Conservation (phyloP, 768 basidiomycete genomes). For the Lactarius deliciosus region DNA sequence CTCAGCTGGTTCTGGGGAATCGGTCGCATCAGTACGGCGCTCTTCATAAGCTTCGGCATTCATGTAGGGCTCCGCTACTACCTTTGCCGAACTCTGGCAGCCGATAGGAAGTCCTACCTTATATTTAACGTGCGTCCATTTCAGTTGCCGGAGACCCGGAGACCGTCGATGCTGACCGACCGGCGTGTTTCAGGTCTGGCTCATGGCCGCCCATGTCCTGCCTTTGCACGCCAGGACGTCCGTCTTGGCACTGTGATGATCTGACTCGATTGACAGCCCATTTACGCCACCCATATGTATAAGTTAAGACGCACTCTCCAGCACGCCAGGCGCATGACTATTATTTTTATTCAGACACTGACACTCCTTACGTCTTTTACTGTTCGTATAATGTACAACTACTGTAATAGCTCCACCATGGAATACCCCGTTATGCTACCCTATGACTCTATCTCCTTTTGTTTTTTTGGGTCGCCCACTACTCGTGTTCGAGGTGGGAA, state of each 20-base stretch:
- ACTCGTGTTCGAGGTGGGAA: neutral
- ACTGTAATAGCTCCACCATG: neutral
- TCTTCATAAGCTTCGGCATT: slow-evolving; percentile 27
- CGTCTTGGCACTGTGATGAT: slow-evolving; percentile 25
- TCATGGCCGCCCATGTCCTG: slow-evolving; percentile 28
- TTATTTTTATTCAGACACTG: slow-evolving; percentile 14
- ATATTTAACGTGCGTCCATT: slow-evolving; percentile 32
- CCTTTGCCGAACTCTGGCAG: slow-evolving; percentile 19
- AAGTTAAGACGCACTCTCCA: slow-evolving; percentile 7
- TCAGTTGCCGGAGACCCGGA: neutral
- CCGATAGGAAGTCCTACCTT: slow-evolving; percentile 29
- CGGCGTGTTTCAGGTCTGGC: slow-evolving; percentile 25
- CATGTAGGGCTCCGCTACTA: slow-evolving; percentile 30
- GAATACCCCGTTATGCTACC: neutral
- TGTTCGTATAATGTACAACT: slow-evolving; percentile 21
- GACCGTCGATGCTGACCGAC: slow-evolving; percentile 21
- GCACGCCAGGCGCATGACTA: slow-evolving; percentile 23
- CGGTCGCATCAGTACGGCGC: slow-evolving; percentile 21
- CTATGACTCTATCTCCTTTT: neutral
- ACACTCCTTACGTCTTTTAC: slow-evolving; percentile 18
- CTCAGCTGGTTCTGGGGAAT: slow-evolving; percentile 30
- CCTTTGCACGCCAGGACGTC: slow-evolving; percentile 28
- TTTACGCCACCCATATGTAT: slow-evolving; percentile 28
- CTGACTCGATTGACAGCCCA: slow-evolving; percentile 26
- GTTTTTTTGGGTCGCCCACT: neutral